Conservation (phyloP, 805 yeast species). For the Jamesozyma piceae region DNA sequence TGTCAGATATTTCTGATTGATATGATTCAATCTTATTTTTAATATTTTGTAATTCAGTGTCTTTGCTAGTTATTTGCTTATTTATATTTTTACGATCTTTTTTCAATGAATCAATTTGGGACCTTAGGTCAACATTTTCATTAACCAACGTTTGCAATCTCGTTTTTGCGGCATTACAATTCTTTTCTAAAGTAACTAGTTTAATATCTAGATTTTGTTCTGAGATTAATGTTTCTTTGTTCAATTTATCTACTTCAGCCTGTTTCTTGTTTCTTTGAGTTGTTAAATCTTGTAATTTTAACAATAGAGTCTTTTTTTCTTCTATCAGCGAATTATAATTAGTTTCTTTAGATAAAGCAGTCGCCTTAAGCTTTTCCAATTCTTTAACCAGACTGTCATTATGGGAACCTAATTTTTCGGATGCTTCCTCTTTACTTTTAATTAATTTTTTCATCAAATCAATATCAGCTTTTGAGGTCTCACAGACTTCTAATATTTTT, state of each 20-base stretch:
- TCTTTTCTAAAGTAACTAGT: slow-evolving; percentile 28
- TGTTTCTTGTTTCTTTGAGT: slow-evolving; percentile 24
- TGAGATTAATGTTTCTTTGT: slow-evolving; percentile 25
- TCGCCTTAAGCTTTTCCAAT: slow-evolving; percentile 40
- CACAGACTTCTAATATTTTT: slow-evolving; percentile 15
- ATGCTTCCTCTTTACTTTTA: slow-evolving; percentile 25
- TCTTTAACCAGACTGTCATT: slow-evolving; percentile 39
- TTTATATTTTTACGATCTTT: slow-evolving; percentile 31
- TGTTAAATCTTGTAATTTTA: slow-evolving; percentile 10
- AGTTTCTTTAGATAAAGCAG: slow-evolving; percentile 1
- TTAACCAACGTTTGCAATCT: slow-evolving; percentile 32
- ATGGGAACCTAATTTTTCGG: not conserved
- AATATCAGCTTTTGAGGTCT: slow-evolving; percentile 11
- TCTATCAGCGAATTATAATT: slow-evolving; percentile 1
- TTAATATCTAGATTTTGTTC: slow-evolving; percentile 31
- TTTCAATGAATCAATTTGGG: slow-evolving; percentile 32
- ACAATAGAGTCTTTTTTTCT: slow-evolving; percentile 5
- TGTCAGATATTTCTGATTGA: slow-evolving; percentile 18
- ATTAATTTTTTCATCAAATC: slow-evolving; percentile 14
- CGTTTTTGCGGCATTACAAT: slow-evolving; percentile 29
- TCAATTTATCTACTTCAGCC: slow-evolving; percentile 24
- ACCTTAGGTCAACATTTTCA: slow-evolving; percentile 38
- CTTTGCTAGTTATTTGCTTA: slow-evolving; percentile 30
- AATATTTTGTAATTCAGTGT: slow-evolving; percentile 28
- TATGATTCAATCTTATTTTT: slow-evolving; percentile 22